Conservation (phyloP, 192 early-diverging fungal species). For the Backusella tuberculispora region DNA sequence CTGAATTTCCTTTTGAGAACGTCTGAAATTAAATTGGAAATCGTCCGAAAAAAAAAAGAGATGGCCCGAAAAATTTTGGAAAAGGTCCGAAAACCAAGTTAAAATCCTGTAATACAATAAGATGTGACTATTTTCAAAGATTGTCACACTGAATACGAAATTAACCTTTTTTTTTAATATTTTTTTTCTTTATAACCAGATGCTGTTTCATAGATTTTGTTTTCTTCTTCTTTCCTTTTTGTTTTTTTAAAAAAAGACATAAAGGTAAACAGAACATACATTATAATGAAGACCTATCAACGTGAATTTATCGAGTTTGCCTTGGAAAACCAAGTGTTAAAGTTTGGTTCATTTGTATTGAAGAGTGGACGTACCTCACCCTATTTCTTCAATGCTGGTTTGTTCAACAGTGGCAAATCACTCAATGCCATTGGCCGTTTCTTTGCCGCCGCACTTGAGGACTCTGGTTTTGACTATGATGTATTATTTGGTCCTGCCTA, state of each 20-base stretch:
- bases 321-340: constrained; percentile 81
- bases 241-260: background rate
- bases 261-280: background rate
- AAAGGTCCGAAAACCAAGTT: too few relatives aligned
- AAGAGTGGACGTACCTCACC: constrained; percentile 96
- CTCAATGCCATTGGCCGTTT: constrained; percentile 83
- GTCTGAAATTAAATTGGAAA: too few relatives aligned
- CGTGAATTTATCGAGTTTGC: constrained; percentile 94
- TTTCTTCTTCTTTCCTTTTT: background rate
- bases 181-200: too few relatives aligned
- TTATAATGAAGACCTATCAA: constrained; percentile 76
- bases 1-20: too few relatives aligned
- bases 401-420: constrained; percentile 90
- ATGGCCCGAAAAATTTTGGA: too few relatives aligned
- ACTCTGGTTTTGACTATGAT: constrained; percentile 73
- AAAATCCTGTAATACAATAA: too few relatives aligned
- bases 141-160: constrained; percentile 9
- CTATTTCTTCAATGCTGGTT: constrained; percentile 98
- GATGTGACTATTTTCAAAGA: background rate
- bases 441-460: constrained; percentile 87
- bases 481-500: constrained; percentile 98
- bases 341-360: constrained; percentile 91
- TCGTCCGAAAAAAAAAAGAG: too few relatives aligned
- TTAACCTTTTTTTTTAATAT: too few relatives aligned
- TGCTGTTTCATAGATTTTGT: background rate